Evolutionary conservation across 306 rosid species (phyloP), one percentile per base, ranked within the genome.

Genomic region (Astragalus glycyphyllos): DNA sequence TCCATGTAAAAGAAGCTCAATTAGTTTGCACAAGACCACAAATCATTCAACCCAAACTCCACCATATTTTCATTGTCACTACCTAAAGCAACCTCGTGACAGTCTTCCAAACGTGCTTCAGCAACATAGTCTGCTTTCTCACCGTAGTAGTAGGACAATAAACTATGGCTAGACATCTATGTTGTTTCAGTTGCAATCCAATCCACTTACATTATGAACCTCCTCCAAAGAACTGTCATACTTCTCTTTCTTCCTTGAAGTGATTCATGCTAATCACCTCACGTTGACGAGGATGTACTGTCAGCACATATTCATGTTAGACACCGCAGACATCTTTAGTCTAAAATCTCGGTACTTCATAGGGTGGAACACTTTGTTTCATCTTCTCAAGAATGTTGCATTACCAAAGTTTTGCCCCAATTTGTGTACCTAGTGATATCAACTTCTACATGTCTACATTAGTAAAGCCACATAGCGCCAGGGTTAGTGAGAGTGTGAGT

Each of bases 121-220:
- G n/a, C n/a, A n/a, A n/a, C n/a, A n/a, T n/a, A n/a, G n/a, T n/a
- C n/a, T n/a, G n/a, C n/a, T n/a, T n/a, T n/a, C n/a, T n/a, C n/a
- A n/a, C n/a, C n/a, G n/a, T n/a, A n/a, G n/a, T n/a, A n/a, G n/a
- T n/a, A n/a, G n/a, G n/a, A n/a, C n/a, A n/a, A n/a, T n/a, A n/a
- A n/a, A n/a, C n/a, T n/a, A n/a, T n/a, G n/a, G n/a, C n/a, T n/a
- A n/a, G n/a, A n/a, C n/a, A n/a, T n/a, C n/a, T n/a, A n/a, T n/a
- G 91, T 71, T 79, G 81, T 80, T 55, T 84, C 44, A 94, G 67
- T 77, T 63, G 74, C 81, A 91, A 74, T 73, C 87, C 99, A 50
- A 81, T 31, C 97, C 97, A 91, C 84, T 86, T 94, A 80, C 88
- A 84, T 72, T 69, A 84, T 80, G 78, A 86, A 94, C 76, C 41